phyloP scores from a whole-genome alignment of 495 filamentous ascomycete genomes.

The Stereocaulon alpinum region DNA sequence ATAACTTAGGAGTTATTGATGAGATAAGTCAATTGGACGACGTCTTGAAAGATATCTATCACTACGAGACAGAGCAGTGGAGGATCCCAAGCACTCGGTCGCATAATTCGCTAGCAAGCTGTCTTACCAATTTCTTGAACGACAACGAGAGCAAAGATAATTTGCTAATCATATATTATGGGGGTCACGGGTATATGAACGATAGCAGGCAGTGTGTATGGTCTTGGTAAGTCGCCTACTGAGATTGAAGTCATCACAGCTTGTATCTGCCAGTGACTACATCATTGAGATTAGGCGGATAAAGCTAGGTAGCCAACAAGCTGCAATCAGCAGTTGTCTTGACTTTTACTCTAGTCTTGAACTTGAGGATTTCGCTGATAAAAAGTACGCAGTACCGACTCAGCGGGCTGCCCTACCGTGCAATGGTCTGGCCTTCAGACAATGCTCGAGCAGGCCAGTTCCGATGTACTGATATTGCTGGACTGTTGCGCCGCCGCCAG shows the following conservation, averaged over 20 bases:
- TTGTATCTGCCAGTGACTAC: no score
- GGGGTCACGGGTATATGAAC: constrained; percentile 43
- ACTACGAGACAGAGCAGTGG: neutral
- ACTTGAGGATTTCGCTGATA: neutral
- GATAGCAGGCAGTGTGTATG: constrained; percentile 43
- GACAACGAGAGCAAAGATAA: constrained; percentile 40
- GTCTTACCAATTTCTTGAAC: constrained; percentile 38
- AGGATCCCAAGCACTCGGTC: neutral
- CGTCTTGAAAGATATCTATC: neutral
- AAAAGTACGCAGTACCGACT: constrained; percentile 28
- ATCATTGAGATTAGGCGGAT: no score
- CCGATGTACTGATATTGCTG: constrained; percentile 42
- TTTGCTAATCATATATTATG: constrained; percentile 44
- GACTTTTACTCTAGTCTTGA: constrained; percentile 16
- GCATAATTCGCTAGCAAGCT: neutral
- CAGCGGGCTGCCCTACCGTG: constrained; percentile 4
- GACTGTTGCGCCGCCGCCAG: constrained; percentile 43
- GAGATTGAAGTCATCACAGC: no score
- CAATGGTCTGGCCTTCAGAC: constrained; percentile 46
- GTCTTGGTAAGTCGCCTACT: constrained; percentile 33
- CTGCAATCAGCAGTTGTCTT: no score
- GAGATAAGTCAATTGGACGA: neutral
- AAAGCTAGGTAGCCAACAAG: no score
- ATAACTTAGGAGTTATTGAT: neutral
- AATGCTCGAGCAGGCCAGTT: constrained; percentile 40